Evolutionary conservation across 306 rosid species (phyloP).

Genomic region (Cicer bijugum): DNA sequence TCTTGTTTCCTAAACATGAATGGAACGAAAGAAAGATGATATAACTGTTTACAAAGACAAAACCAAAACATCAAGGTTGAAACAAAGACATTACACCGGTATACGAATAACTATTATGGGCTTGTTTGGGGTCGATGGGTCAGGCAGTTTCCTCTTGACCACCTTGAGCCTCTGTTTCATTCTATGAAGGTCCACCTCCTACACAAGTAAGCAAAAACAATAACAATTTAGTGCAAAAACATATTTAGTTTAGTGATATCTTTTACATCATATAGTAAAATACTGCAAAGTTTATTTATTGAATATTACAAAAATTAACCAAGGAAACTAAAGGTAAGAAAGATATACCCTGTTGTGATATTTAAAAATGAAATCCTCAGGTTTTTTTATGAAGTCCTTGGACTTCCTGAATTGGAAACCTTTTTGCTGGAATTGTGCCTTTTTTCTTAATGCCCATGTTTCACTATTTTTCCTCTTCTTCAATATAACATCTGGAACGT

Average conservation of each 20-base stretch:
- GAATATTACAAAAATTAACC: neutral
- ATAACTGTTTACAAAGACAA: neutral
- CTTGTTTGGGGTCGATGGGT: slow-evolving; percentile 38
- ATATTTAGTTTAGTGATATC: neutral
- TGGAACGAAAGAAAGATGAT: neutral
- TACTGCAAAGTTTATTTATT: neutral
- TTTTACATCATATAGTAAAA: neutral
- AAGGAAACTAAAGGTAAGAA: neutral
- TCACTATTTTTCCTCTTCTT: slow-evolving; percentile 52
- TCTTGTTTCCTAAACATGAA: slow-evolving; percentile 67
- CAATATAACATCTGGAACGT: slow-evolving; percentile 42
- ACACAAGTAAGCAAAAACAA: slow-evolving; percentile 12
- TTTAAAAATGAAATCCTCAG: slow-evolving; percentile 73
- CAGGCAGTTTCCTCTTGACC: slow-evolving; percentile 66
- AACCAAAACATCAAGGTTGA: neutral
- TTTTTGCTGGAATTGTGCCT: slow-evolving; percentile 40
- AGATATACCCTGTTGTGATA: slow-evolving; percentile 63
- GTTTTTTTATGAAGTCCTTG: slow-evolving; percentile 62
- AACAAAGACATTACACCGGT: slow-evolving; percentile 55
- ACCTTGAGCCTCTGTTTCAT: slow-evolving; percentile 71
- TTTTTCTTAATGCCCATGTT: slow-evolving; percentile 40
- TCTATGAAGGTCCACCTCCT: slow-evolving; percentile 81
- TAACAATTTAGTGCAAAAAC: neutral
- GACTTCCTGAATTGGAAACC: slow-evolving; percentile 22
- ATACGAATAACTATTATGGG: slow-evolving; percentile 70